Conservation (phyloP, 2,329 filamentous ascomycete genomes). For the Ceratocystis smalleyi region DNA sequence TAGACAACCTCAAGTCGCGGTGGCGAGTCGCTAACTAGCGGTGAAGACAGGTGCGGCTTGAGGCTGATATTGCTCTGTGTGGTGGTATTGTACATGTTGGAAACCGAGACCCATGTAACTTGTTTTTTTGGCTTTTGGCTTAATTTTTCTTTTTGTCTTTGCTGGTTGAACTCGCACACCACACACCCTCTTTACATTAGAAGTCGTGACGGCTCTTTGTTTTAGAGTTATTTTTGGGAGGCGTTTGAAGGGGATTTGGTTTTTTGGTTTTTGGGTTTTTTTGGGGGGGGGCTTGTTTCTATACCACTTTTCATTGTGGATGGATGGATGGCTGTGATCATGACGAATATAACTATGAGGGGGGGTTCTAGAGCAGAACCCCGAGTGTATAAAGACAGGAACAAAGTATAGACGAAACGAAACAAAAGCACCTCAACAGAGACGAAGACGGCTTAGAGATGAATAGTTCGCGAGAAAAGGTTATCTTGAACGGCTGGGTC, state of each 20-base stretch:
- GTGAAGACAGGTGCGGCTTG: neutral
- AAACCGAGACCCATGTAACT: neutral
- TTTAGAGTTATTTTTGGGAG: conserved; percentile 1
- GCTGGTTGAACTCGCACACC: neutral
- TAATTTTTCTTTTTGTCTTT: conserved; percentile 1
- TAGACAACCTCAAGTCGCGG: neutral
- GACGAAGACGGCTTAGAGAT: neutral
- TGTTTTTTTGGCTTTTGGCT: neutral
- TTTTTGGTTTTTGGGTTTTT: no score
- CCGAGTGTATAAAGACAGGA: neutral
- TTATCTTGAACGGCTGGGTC: neutral
- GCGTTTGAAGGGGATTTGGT: conserved; percentile 1
- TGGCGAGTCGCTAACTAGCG: neutral
- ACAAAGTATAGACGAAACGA: neutral
- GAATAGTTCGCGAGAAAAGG: neutral
- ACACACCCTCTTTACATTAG: neutral
- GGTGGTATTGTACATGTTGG: neutral
- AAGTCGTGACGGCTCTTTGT: neutral
- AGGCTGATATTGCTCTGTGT: neutral
- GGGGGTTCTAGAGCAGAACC: no score
- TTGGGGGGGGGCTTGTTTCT: no score
- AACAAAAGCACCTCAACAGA: neutral
- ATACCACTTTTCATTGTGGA: neutral
- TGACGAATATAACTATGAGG: neutral
- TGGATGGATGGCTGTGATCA: neutral